Base-by-base conservation (phyloP, 306 rosid species). In the Cucumis melo region DNA sequence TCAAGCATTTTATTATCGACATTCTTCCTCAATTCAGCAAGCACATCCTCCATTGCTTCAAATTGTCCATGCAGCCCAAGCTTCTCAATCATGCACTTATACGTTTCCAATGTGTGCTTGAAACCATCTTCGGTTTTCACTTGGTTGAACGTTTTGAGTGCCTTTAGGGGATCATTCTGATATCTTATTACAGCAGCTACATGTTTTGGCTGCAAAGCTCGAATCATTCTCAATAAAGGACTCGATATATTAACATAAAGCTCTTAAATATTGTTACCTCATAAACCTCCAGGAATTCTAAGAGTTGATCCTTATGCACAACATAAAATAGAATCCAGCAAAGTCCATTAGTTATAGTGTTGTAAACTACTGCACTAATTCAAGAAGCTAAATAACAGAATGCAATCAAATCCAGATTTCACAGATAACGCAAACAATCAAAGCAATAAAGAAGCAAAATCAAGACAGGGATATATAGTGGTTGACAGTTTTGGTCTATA, bases 161-260 rank as follows among this genome's bases (percentile, higher is more conserved):
- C 98, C 54, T 83, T 91, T 12, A 86, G 85, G 44, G 92, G 96
- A 60, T 93, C 90, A 82, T 82, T 91, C 81, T 91, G 94, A 56
- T 54, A 79, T 77, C 80, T 79, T 11, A 93, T 82, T 19, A 93
- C 97, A 1, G 92, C 90, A 7, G 83, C 84, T 55, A 93, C 93
- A 82, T 93, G 96, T 74, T 87, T 91, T 3, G 93, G 93, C 80
- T 86, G 96, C 61, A 91, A 73, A 73, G 82, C 81, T 36, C 86
- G 85, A 81, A 61, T 83, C 98, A 89, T 91, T 78, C 71, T 79
- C 79, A 78, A 60, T 24, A 70, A 36, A 64, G 72, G 14, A 64
- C 36, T 4, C 36, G 24, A 64, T 41, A 42, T 20, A 67, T 67
- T 8, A 60, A 60, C 42, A 16, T 23, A 3, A 62, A 15, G 44